Base-by-base conservation (phyloP, 2,329 filamentous ascomycete species). In the Sclerotinia sclerotiorum region DNA sequence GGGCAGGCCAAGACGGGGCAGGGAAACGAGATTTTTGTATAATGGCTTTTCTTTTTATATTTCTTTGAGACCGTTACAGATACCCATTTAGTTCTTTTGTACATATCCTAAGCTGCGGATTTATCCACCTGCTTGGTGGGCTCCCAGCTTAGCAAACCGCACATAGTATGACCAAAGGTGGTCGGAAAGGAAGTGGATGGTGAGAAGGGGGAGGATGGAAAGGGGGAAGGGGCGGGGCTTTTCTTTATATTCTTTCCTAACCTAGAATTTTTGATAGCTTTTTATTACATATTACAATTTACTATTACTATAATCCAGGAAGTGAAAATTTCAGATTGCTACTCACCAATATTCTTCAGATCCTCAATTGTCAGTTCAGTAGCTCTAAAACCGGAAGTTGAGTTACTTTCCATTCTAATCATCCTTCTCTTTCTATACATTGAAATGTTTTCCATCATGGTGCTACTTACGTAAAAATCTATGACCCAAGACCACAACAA, bases 1-100 rank as follows among this genome's bases (percentile, higher is more conserved):
- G 27, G 42, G 10, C 10, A 2, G 1, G 2, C 6, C 6, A 13
- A 1, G 11, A 1, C 1, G 3, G 27, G 42, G 10, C 10, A 17
- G 11, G 42, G 10, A 1, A 17, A 17, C 6, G n/a, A 60, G 21
- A 2, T 8, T 19, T 5, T 48, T 32, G 13, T 61, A 4, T 4
- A 17, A 10, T 44, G 15, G 19, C 7, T 48, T 44, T n/a, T 1
- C 5, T 6, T 48, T 49, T 15, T 27, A 11, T n/a, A 48, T 61
- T n/a, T 48, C 42, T n/a, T 48, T 19, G 4, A 35, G 11, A 61
- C 7, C 21, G 3, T 7, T 61, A 5, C 10, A 27, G 19, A 48
- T 48, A 48, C 11, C 27, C 15, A 61, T 61, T 35, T 6, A 6
- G 32, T 61, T 48, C 27, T 4, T 49, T 48, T 61, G 27, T 61